Evolutionary conservation across 2,329 filamentous ascomycete species (phyloP), one percentile per base, ranked within the genome.

Genomic region (Fusarium burgessii): DNA sequence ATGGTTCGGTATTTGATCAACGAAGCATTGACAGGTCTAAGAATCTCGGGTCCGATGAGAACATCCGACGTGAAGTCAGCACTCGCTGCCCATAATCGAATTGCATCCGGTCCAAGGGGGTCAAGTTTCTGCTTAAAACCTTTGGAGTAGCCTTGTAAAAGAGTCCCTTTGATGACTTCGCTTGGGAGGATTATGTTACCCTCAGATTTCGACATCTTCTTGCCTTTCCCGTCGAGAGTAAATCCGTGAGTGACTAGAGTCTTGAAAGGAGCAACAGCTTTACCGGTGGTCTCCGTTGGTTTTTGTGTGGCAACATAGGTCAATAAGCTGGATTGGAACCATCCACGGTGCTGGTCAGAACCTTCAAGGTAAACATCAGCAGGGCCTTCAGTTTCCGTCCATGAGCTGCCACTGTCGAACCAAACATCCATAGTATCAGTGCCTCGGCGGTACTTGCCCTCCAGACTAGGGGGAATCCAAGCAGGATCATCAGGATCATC

Each of bases 371-470:
- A 98, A 27, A 98, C 88, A 78, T 99, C 94, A 1, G 94, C 94
- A 27, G 79, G 90, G 32, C 79, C 77, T 12, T 80, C 74, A 32
- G 83, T 84, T 77, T 89, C 86, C 7, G 86, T 92, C 96, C 96
- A 99, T 77, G 94, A 97, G 52, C 93, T 97, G 9, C 96, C 96
- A 72, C 96, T 98, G 80, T 99, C 96, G 75, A 99, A 99, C 96
- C 96, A 99, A 13, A 99, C 96, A 80, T 99, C 96, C 96, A 99
- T 99, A 0, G 96, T 99, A 77, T 99, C 96, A 45, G 86, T 93
- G 17, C 95, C 95, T 68, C 96, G 91, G 50, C 88, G 85, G 77
- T 92, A 96, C 8, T 82, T 78, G 12, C 84, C 84, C 17, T 85
- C 82, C 3, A 97, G 83, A 13, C 88, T 87, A 9, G 88, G 81